These are phyloP conservation scores for Aspergillus latus DNA, from an alignment of 2,329 filamentous ascomycete genomes.

Conservation along the genomic window DNA sequence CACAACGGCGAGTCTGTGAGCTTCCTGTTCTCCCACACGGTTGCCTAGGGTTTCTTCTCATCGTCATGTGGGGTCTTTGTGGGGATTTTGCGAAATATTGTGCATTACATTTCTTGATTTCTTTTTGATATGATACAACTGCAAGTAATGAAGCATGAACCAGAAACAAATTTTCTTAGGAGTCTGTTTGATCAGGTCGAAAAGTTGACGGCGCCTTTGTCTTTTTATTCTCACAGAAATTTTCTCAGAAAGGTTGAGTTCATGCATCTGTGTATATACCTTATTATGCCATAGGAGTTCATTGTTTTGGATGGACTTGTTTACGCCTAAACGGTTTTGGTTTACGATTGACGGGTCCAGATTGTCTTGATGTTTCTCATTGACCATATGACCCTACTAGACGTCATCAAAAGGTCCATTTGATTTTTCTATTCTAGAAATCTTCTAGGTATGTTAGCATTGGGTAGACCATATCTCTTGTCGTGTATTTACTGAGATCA, in stretches of 20 bases:
- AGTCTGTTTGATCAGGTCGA: conserved; percentile 2
- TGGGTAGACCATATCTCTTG: too few relatives aligned
- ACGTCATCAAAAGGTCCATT: too few relatives aligned
- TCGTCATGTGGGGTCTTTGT: background rate
- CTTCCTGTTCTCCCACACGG: conserved; percentile 52
- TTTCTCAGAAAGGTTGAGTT: background rate
- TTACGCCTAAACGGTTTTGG: background rate
- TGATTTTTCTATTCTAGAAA: too few relatives aligned
- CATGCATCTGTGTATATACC: conserved; percentile 13
- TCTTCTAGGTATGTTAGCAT: too few relatives aligned
- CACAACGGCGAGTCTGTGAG: conserved; percentile 55
- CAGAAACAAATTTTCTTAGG: conserved; percentile 3
- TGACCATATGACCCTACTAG: too few relatives aligned
- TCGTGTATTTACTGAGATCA: too few relatives aligned
- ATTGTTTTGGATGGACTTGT: background rate
- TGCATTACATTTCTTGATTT: background rate
- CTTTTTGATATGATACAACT: conserved; percentile 6
- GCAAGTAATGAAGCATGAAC: conserved; percentile 13
- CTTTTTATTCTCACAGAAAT: conserved; percentile 3
- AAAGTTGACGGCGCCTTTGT: conserved; percentile 8
- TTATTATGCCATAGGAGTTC: conserved; percentile 5
- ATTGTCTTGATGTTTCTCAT: too few relatives aligned
- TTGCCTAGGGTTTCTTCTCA: conserved; percentile 29
- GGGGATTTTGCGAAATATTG: background rate
- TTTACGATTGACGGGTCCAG: too few relatives aligned